Conservation (phyloP, 768 basidiomycete species). For the Panellus pusillus region DNA sequence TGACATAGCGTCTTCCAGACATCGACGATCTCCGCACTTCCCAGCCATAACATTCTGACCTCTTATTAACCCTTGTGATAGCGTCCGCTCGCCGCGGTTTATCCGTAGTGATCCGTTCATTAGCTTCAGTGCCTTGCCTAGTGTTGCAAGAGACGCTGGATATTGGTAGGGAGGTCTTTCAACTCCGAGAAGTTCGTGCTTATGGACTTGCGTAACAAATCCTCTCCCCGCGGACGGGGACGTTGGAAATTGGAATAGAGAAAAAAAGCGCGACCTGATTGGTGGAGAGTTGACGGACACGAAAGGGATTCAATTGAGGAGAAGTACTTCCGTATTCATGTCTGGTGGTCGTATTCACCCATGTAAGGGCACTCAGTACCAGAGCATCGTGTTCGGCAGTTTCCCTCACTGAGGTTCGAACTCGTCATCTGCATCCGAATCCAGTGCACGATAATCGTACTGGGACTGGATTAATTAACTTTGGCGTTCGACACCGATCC, state of each 20-base stretch:
- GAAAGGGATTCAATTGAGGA: slow-evolving; percentile 17
- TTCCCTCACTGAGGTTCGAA: slow-evolving; percentile 21
- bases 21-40: too few relatives aligned
- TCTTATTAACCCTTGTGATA: too few relatives aligned
- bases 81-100: too few relatives aligned
- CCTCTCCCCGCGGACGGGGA: slow-evolving; percentile 18
- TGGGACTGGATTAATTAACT: slow-evolving; percentile 2
- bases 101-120: too few relatives aligned
- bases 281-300: slow-evolving; percentile 20
- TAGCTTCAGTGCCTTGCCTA: too few relatives aligned
- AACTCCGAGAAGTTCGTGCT: slow-evolving; percentile 10
- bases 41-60: too few relatives aligned
- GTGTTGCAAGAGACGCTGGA: slow-evolving; percentile 18
- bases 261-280: slow-evolving; percentile 18
- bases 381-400: slow-evolving; percentile 19
- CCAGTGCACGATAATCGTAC: slow-evolving; percentile 15
- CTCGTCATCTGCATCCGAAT: slow-evolving; percentile 22
- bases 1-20: too few relatives aligned
- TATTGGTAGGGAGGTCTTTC: slow-evolving; percentile 18
- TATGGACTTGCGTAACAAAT: slow-evolving; percentile 18
- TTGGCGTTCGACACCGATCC: background rate
- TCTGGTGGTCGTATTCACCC: slow-evolving; percentile 7
- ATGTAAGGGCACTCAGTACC: slow-evolving; percentile 16
- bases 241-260: slow-evolving; percentile 17
- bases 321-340: slow-evolving; percentile 12